Base-by-base conservation (phyloP, 768 basidiomycete genomes). In the Harrya chromipes region DNA sequence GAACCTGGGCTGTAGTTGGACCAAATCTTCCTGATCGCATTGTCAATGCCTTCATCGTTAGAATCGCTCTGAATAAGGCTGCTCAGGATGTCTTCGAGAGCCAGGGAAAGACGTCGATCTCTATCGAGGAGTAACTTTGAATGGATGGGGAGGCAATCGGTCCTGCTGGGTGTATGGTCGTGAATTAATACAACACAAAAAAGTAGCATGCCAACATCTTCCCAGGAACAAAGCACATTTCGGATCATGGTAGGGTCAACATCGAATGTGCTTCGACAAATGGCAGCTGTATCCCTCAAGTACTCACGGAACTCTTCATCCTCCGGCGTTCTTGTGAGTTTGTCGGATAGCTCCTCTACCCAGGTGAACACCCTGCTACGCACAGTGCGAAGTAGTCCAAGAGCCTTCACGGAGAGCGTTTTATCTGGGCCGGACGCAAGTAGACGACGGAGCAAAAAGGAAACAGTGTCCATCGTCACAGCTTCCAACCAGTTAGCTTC, bases 401-500 rank as follows among this genome's bases (percentile, higher is more conserved):
- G 57, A 2, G 55, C 59, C 6, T 44, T 64, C 11, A 29, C 4
- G 9, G 61, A 52, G n/a, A 72, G 29, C 1, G 29, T 31, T 4
- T 29, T 11, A 19, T 44, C n/a, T 4, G 17, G 33, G 16, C 45
- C 55, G 13, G 68, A 65, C 0, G 66, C 57, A 23, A 76, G 56
- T 5, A 77, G 47, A 8, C 78, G 74, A 52, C 55, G 46, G 8
- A 61, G 57, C 6, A 79, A 51, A 20, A 66, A 46, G 2, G 67
- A 60, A 20, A 70, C 60, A 4, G 65, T 72, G 50, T 61, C 45
- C 48, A 72, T 57, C 0, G 70, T 57, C 9, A 58, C 45, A 0
- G 53, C 58, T 49, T 71, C 64, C 41, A 66, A 53, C 78, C 78
- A 79, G 46, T 74, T 79, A 9, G 46, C 64, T 43, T 63, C 54